A percentile compares a stretch with the other conserved stretches of the same genome.
These are phyloP conservation scores for Tetragonia tetragonoides DNA, from an alignment of 148 eudicot species.

Conservation along the genomic window DNA sequence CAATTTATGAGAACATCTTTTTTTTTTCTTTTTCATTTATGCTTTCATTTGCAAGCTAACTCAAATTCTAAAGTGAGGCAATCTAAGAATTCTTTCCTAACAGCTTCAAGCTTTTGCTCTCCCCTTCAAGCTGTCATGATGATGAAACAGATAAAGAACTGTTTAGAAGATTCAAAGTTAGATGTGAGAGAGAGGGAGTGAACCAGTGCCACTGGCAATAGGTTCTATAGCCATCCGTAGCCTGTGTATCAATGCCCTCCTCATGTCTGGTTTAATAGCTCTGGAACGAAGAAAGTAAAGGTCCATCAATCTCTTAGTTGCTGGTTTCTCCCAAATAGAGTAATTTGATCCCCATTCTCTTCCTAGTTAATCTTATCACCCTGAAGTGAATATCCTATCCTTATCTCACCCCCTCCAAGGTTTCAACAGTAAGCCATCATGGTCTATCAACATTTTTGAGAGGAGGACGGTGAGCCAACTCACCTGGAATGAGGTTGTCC, in stretches of 20 bases:
- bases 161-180: not conserved
- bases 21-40: not conserved
- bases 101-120: not conserved
- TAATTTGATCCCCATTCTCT: too few species aligned
- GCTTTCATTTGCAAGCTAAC: not conserved
- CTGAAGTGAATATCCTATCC: too few species aligned
- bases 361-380: too few species aligned
- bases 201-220: too few species aligned
- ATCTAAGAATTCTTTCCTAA: not conserved
- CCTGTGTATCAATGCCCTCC: too few species aligned
- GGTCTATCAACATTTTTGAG: not conserved
- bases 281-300: too few species aligned
- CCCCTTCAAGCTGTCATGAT: not conserved
- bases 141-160: not conserved
- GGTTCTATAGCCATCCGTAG: too few species aligned
- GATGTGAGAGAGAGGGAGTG: not conserved
- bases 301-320: too few species aligned
- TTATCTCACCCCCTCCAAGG: too few species aligned
- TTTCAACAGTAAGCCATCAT: too few species aligned
- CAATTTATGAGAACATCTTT: not conserved
- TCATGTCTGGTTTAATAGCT: too few species aligned
- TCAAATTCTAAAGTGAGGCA: not conserved
- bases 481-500: not conserved
- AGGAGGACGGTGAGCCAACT: not conserved
- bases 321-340: too few species aligned